Conservation (phyloP, 805 yeast species). For the Kregervanrija pseudodelftensis region DNA sequence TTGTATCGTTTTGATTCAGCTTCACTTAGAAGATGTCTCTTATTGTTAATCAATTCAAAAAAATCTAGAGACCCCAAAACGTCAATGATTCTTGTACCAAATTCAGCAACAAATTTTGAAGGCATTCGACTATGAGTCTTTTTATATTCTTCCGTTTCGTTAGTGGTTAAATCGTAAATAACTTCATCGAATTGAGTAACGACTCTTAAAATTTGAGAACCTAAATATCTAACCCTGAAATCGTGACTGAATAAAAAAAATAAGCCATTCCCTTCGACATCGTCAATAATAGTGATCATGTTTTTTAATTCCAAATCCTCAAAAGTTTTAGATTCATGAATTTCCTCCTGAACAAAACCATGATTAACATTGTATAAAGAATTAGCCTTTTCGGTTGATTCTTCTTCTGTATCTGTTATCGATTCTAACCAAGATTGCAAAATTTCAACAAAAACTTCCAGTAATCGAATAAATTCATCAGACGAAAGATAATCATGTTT, state of each 20-base stretch:
- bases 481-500: slow-evolving; percentile 56
- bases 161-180: slow-evolving; percentile 41
- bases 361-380: slow-evolving; percentile 29
- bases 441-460: slow-evolving; percentile 71
- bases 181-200: slow-evolving; percentile 87
- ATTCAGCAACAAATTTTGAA: slow-evolving; percentile 69
- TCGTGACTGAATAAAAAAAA: slow-evolving; percentile 90
- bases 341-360: slow-evolving; percentile 30
- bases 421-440: slow-evolving; percentile 77
- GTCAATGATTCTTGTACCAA: slow-evolving; percentile 70
- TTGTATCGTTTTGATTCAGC: slow-evolving; percentile 73
- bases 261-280: slow-evolving; percentile 91
- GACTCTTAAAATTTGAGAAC: slow-evolving; percentile 64
- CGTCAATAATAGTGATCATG: slow-evolving; percentile 81
- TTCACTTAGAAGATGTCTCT: slow-evolving; percentile 48
- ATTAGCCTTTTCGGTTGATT: slow-evolving; percentile 23
- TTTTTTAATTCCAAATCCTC: slow-evolving; percentile 73
- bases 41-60: slow-evolving; percentile 48
- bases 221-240: slow-evolving; percentile 63
- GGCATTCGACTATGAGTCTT: slow-evolving; percentile 48
- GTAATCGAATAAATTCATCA: slow-evolving; percentile 47
- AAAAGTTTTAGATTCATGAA: slow-evolving; percentile 37
- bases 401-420: slow-evolving; percentile 33
- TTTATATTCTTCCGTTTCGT: slow-evolving; percentile 13
- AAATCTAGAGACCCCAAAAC: slow-evolving; percentile 68